phyloP scores from a whole-genome alignment of 2,329 filamentous ascomycete genomes.

The Beauveria bassiana region DNA sequence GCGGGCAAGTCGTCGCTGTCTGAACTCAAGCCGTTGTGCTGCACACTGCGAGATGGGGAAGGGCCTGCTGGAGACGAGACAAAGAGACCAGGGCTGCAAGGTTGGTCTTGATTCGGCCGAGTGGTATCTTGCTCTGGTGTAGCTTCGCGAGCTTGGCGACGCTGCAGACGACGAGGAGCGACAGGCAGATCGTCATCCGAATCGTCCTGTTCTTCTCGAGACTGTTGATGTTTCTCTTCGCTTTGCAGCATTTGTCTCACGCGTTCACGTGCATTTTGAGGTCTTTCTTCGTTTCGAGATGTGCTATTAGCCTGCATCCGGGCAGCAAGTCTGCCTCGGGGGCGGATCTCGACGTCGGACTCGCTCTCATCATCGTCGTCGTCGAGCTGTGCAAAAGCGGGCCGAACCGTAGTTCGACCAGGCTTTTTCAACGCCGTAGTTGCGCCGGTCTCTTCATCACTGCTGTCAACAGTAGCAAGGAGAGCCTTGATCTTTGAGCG shows the following conservation, averaged over 20 bases:
- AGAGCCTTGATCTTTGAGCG: constrained; percentile 48
- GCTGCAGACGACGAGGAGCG: constrained; percentile 32
- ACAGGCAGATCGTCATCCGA: constrained; percentile 35
- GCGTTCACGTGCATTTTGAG: constrained; percentile 32
- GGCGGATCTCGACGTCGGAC: constrained; percentile 34
- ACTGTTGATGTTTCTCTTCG: constrained; percentile 18
- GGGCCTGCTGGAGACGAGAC: constrained; percentile 41
- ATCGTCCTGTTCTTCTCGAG: constrained; percentile 26
- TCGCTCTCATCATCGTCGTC: constrained; percentile 42
- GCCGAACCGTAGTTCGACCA: constrained; percentile 13
- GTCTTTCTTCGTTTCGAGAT: constrained; percentile 12
- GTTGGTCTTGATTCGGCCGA: constrained; percentile 17
- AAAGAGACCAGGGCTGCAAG: constrained; percentile 42
- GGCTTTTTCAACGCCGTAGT: constrained; percentile 17
- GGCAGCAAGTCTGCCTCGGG: constrained; percentile 57
- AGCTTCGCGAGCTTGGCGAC: constrained; percentile 27
- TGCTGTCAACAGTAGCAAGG: constrained; percentile 41
- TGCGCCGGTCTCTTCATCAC: constrained; percentile 35
- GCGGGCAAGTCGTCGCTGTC: constrained; percentile 41
- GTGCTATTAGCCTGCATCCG: constrained; percentile 43
- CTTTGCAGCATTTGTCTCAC: constrained; percentile 35
- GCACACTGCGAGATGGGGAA: constrained; percentile 22
- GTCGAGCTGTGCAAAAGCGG: constrained; percentile 21
- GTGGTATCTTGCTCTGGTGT: constrained; percentile 24
- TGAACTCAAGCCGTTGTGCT: constrained; percentile 27